Conservation (phyloP, 805 yeast genomes). For the Lachancea thermotolerans region DNA sequence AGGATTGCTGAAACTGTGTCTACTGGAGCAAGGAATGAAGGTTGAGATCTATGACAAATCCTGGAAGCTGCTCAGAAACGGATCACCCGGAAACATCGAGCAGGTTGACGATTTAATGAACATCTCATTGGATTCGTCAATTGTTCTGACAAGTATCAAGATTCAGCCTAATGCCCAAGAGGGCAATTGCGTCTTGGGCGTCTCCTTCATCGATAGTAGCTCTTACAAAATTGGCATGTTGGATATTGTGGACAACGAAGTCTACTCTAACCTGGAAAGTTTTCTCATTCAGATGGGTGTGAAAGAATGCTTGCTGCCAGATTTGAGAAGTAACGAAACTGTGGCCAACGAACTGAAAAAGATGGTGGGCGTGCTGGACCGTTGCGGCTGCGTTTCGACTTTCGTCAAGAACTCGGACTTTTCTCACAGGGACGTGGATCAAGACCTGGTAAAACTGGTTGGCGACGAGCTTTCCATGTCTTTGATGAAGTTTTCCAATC, state of each 20-base stretch:
- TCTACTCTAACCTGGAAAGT: slow-evolving; percentile 80
- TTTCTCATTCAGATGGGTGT: slow-evolving; percentile 83
- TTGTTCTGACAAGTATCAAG: slow-evolving; percentile 44
- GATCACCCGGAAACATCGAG: slow-evolving; percentile 88
- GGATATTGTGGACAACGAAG: slow-evolving; percentile 82
- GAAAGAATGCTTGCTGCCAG: slow-evolving; percentile 69
- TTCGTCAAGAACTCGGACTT: slow-evolving; percentile 52
- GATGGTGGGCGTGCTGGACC: slow-evolving; percentile 62
- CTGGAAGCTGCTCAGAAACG: slow-evolving; percentile 53
- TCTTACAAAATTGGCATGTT: slow-evolving; percentile 58
- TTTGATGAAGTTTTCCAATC: slow-evolving; percentile 24
- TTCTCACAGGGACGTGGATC: slow-evolving; percentile 61
- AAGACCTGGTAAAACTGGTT: slow-evolving; percentile 68
- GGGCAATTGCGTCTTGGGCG: slow-evolving; percentile 52
- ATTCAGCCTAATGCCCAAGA: slow-evolving; percentile 29
- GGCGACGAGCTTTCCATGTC: slow-evolving; percentile 39
- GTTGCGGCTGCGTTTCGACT: slow-evolving; percentile 71
- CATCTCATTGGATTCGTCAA: slow-evolving; percentile 40
- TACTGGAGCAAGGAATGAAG: slow-evolving; percentile 66
- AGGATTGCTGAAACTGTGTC: slow-evolving; percentile 54
- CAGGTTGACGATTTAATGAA: slow-evolving; percentile 65
- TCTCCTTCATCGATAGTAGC: slow-evolving; percentile 72
- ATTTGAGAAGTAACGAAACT: slow-evolving; percentile 20
- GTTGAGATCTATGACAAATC: slow-evolving; percentile 70
- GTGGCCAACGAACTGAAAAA: slow-evolving; percentile 45